These are phyloP conservation scores for Fusarium oxysporum DNA, from an alignment of 2,329 filamentous ascomycete species.

Conservation along the genomic window DNA sequence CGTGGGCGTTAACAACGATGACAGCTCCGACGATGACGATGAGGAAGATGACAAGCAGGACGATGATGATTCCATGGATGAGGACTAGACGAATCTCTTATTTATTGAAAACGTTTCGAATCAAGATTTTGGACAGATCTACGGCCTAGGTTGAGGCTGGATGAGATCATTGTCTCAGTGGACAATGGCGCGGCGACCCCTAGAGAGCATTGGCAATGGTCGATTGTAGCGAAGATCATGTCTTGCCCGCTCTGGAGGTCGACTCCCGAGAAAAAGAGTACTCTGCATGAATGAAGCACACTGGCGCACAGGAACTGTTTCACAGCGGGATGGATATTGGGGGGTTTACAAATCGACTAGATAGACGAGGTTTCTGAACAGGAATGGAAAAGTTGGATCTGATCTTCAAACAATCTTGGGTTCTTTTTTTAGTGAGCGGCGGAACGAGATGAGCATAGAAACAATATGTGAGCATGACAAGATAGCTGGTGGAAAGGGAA, in stretches of 20 bases:
- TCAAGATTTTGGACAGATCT: conserved; percentile 5
- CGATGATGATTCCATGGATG: conserved; percentile 64
- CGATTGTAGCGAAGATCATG: conserved; percentile 21
- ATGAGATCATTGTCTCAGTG: conserved; percentile 26
- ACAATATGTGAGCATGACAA: background rate
- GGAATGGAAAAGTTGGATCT: conserved; percentile 37
- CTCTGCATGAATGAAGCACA: conserved; percentile 34
- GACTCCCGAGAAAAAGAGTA: conserved; percentile 10
- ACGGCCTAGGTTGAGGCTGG: conserved; percentile 10
- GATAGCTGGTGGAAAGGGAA: background rate
- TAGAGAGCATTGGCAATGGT: conserved; percentile 20
- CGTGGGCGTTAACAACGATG: conserved; percentile 77
- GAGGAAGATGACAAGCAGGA: conserved; percentile 68
- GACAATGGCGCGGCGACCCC: conserved; percentile 13
- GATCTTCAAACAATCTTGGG: conserved; percentile 27
- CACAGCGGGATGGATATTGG: conserved; percentile 21
- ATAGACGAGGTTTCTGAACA: conserved; percentile 31
- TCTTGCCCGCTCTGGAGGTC: conserved; percentile 18
- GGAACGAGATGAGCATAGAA: conserved; percentile 24
- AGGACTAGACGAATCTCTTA: conserved; percentile 56
- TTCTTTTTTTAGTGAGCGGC: conserved; percentile 26
- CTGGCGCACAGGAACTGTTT: conserved; percentile 35
- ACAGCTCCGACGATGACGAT: conserved; percentile 72
- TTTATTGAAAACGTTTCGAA: conserved; percentile 14
- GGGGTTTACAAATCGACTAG: conserved; percentile 13